These are phyloP conservation scores for Aspergillus texensis DNA, from an alignment of 2,329 filamentous ascomycete species.

Conservation along the genomic window DNA sequence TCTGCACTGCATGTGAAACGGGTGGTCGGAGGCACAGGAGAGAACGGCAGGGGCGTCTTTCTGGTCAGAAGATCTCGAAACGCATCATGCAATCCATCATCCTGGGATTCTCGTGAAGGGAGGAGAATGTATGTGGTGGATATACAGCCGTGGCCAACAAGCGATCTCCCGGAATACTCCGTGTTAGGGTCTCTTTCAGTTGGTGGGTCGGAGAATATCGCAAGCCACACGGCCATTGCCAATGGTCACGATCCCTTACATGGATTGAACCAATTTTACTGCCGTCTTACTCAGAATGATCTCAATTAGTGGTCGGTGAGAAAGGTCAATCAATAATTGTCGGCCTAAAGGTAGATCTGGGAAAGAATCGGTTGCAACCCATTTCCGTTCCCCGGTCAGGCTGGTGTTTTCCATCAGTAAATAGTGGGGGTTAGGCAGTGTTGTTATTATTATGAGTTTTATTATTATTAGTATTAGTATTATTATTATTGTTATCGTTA, in stretches of 20 bases:
- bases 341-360: background rate
- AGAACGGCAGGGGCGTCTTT: background rate
- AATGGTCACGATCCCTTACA: background rate
- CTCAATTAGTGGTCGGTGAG: background rate
- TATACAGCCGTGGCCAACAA: background rate
- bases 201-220: constrained; percentile 15
- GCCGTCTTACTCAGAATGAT: background rate
- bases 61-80: background rate
- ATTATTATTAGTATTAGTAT: background rate
- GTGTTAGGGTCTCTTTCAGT: background rate
- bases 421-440: background rate
- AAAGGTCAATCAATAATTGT: background rate
- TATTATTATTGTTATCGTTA: background rate
- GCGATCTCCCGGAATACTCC: constrained; percentile 3
- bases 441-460: background rate
- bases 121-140: background rate
- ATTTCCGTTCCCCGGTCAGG: background rate
- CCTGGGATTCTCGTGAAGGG: background rate
- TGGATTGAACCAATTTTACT: background rate
- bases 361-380: constrained; percentile 5
- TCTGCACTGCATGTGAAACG: background rate
- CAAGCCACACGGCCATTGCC: background rate
- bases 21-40: background rate
- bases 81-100: background rate
- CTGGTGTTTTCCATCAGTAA: background rate